Conservation (phyloP, 306 rosid genomes). For the Citrullus amarus region DNA sequence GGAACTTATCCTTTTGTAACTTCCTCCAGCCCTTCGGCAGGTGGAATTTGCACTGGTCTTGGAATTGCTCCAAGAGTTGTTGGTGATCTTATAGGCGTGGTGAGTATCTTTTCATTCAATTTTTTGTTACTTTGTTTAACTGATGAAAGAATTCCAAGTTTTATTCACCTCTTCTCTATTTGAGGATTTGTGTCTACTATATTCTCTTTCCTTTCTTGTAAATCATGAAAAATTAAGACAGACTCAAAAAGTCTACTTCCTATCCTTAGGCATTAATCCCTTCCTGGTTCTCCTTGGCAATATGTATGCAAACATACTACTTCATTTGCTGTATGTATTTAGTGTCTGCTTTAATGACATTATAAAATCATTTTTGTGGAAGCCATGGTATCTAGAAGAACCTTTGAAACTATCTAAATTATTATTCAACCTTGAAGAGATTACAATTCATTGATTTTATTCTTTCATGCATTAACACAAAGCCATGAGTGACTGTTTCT, state of each 20-base stretch:
- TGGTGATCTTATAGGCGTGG: conserved; percentile 98
- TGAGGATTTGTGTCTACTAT: neutral
- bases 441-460: neutral
- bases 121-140: neutral
- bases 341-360: neutral
- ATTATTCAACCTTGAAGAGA: neutral
- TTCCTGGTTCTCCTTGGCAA: neutral
- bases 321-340: neutral
- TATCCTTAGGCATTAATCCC: neutral
- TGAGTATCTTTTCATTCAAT: conserved; percentile 17
- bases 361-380: neutral
- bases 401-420: neutral
- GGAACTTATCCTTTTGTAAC: conserved; percentile 97
- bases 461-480: neutral
- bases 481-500: neutral
- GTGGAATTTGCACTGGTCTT: conserved; percentile 95
- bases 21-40: conserved; percentile 97
- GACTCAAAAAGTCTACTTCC: neutral
- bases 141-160: neutral
- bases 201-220: neutral
- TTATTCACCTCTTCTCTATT: neutral
- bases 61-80: conserved; percentile 85
- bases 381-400: neutral
- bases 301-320: neutral
- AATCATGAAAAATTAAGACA: neutral